Evolutionary conservation across 345 rosid species (phyloP).

Genomic region (Lepidium aucheri): DNA sequence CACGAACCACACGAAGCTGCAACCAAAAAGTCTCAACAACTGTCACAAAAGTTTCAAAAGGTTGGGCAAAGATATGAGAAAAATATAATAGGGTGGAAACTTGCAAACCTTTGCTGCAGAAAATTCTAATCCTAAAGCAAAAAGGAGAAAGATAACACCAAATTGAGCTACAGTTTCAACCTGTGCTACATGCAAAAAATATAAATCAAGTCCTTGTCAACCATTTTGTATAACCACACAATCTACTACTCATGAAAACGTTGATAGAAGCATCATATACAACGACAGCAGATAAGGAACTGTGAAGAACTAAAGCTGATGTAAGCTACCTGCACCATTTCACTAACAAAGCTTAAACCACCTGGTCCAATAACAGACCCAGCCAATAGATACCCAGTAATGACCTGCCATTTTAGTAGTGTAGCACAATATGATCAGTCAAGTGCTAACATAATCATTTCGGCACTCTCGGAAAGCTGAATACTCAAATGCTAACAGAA

Average conservation of each 20-base stretch:
- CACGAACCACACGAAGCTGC: constrained; percentile 92
- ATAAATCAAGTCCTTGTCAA: constrained; percentile 11
- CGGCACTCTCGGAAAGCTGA: background rate
- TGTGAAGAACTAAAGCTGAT: constrained; percentile 6
- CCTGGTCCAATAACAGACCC: constrained; percentile 95
- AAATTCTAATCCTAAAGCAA: constrained; percentile 89
- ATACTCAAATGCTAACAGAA: constrained; percentile 1
- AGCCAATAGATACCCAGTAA: constrained; percentile 88
- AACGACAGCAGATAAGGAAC: background rate
- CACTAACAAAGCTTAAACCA: constrained; percentile 88
- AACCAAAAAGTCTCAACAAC: constrained; percentile 18
- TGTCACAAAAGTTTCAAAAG: constrained; percentile 2
- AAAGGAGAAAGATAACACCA: constrained; percentile 95
- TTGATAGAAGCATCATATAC: background rate
- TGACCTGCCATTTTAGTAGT: constrained; percentile 47
- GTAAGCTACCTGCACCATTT: constrained; percentile 90
- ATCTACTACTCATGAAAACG: background rate
- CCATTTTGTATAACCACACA: background rate
- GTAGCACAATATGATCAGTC: background rate
- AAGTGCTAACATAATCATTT: background rate
- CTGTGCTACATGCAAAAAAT: constrained; percentile 24
- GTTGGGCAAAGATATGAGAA: background rate
- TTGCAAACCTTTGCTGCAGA: constrained; percentile 61
- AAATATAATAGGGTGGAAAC: constrained; percentile 6
- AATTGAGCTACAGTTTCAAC: constrained; percentile 98